These are phyloP conservation scores for Boletus rubroflammeus DNA, from an alignment of 768 basidiomycete genomes.

Conservation along the genomic window DNA sequence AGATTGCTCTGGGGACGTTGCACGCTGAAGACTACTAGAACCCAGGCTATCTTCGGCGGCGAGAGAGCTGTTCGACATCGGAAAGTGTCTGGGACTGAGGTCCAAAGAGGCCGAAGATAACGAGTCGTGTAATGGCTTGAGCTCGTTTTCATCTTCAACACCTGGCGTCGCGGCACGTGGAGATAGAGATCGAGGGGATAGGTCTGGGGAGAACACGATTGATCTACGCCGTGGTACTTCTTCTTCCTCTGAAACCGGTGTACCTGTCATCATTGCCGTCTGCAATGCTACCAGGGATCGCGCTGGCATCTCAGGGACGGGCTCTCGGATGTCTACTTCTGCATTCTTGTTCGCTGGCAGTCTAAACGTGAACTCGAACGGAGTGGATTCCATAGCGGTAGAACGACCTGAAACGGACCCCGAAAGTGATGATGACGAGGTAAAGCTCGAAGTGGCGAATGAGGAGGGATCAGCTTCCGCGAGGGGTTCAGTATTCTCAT, in stretches of 20 bases:
- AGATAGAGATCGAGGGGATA: constrained; percentile 15
- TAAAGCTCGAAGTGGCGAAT: background rate
- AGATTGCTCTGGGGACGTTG: constrained; percentile 19
- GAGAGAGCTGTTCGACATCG: constrained; percentile 18
- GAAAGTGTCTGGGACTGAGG: constrained; percentile 21
- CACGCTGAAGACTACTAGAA: constrained; percentile 10
- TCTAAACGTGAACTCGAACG: constrained; percentile 29
- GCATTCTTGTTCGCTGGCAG: background rate
- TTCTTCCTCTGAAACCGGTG: constrained; percentile 21
- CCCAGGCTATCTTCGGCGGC: constrained; percentile 10
- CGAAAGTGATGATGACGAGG: background rate
- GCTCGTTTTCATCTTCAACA: constrained; percentile 7
- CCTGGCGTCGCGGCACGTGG: constrained; percentile 8
- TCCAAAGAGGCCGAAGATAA: constrained; percentile 13
- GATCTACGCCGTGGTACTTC: constrained; percentile 21
- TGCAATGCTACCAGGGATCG: constrained; percentile 26
- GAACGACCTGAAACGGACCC: constrained; percentile 6
- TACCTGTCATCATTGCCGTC: constrained; percentile 21
- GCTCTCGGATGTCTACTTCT: constrained; percentile 24
- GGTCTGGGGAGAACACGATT: constrained; percentile 20
- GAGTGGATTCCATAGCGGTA: constrained; percentile 5
- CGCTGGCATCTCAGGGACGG: constrained; percentile 24
- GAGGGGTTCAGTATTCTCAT: constrained; percentile 1
- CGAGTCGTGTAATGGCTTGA: constrained; percentile 1
- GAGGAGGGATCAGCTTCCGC: constrained; percentile 9